These are phyloP conservation scores for Saprolegnia diclina DNA, from an alignment of 352 stramenopile genomes.

Conservation along the genomic window DNA sequence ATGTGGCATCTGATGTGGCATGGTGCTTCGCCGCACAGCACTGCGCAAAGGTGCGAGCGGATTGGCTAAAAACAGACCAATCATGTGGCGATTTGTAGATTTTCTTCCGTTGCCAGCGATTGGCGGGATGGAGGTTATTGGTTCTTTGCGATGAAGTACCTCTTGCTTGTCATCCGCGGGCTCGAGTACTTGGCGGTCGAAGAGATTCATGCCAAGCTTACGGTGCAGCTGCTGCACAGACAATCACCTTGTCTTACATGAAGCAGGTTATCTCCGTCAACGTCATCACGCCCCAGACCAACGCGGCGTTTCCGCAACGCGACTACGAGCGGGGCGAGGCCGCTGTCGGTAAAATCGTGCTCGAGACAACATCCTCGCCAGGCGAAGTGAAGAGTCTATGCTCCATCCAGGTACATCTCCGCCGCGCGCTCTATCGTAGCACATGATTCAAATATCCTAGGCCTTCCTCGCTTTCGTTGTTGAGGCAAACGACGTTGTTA, in stretches of 20 bases:
- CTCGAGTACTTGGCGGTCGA: conserved; percentile 61
- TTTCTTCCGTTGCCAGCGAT: too few relatives aligned
- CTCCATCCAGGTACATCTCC: conserved; percentile 40
- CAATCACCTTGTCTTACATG: conserved; percentile 6
- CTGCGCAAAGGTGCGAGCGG: too few relatives aligned
- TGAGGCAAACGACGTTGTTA: conserved; percentile 52
- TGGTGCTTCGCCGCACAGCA: too few relatives aligned
- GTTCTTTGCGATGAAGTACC: conserved; percentile 37
- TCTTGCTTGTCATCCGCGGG: conserved; percentile 70
- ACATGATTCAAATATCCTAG: too few relatives aligned
- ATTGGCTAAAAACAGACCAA: too few relatives aligned
- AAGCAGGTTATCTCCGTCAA: conserved; percentile 51
- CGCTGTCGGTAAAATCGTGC: conserved; percentile 56
- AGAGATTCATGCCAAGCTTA: conserved; percentile 62
- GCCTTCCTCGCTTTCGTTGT: conserved; percentile 51
- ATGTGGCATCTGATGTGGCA: too few relatives aligned
- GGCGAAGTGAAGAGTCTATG: conserved; percentile 45
- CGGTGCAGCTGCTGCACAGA: conserved; percentile 31
- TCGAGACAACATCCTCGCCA: conserved; percentile 49
- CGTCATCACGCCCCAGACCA: conserved; percentile 59
- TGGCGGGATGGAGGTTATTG: too few relatives aligned
- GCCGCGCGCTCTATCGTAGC: not conserved
- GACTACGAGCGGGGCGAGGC: conserved; percentile 71
- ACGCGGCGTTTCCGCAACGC: conserved; percentile 44
- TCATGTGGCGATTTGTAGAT: too few relatives aligned